These are phyloP conservation scores for Mycotypha africana DNA, from an alignment of 371 early-diverging fungal species.

Conservation along the genomic window DNA sequence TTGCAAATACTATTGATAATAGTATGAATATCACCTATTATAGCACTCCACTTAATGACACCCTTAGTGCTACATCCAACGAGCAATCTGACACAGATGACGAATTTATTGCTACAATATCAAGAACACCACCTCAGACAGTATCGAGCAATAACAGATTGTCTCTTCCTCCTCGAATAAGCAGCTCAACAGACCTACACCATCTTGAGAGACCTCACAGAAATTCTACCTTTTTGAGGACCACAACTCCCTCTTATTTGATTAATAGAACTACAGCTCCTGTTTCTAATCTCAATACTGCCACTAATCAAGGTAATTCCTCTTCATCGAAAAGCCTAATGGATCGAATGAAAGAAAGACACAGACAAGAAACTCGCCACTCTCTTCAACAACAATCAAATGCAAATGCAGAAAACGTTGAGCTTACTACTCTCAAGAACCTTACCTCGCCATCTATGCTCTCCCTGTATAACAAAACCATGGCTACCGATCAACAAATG, in stretches of 20 bases:
- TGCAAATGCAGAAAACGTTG: slow-evolving; percentile 8
- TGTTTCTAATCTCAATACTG: not conserved
- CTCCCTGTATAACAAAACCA: not conserved
- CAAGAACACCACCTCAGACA: not conserved
- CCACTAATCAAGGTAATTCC: slow-evolving; percentile 4
- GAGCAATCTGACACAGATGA: slow-evolving; percentile 3
- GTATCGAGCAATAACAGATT: not conserved
- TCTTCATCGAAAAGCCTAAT: slow-evolving; percentile 6
- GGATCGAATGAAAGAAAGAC: slow-evolving; percentile 26
- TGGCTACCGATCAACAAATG: too few species aligned
- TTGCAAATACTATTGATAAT: not conserved
- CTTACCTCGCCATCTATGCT: slow-evolving; percentile 20
- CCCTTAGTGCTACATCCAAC: not conserved
- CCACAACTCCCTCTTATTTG: not conserved
- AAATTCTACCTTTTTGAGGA: too few species aligned
- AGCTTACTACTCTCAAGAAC: not conserved
- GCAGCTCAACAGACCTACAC: too few species aligned
- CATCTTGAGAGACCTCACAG: too few species aligned
- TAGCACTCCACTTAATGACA: not conserved
- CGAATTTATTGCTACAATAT: not conserved
- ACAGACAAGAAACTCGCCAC: slow-evolving; percentile 17
- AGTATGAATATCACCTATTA: not conserved
- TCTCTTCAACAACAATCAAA: slow-evolving; percentile 9
- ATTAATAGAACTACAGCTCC: not conserved
- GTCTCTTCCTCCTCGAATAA: not conserved